Conservation (phyloP, 2,329 filamentous ascomycete genomes). For the Aspergillus brasiliensis region DNA sequence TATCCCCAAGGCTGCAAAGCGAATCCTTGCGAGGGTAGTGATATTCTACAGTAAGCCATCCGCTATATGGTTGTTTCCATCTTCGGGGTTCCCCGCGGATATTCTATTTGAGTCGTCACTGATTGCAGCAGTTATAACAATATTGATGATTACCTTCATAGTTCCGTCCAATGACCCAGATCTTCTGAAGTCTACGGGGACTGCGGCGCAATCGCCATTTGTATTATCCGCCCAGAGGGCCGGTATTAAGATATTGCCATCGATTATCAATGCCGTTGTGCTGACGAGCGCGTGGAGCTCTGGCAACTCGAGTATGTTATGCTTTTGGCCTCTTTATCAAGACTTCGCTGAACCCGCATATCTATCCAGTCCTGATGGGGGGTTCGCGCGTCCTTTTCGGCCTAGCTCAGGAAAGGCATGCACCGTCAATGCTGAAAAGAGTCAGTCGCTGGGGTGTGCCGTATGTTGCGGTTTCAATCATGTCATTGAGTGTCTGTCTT, state of each 20-base stretch:
- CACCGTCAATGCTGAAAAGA: too few relatives aligned
- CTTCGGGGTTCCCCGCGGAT: too few relatives aligned
- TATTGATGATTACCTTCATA: conserved; percentile 56
- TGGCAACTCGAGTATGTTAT: conserved; percentile 44
- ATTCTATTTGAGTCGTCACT: too few relatives aligned
- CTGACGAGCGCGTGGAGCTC: conserved; percentile 44
- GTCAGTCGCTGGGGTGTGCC: too few relatives aligned
- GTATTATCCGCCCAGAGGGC: conserved; percentile 53
- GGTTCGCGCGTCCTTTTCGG: too few relatives aligned
- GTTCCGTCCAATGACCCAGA: conserved; percentile 50
- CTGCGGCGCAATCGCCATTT: conserved; percentile 52
- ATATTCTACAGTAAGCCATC: conserved; percentile 61
- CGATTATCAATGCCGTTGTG: conserved; percentile 45
- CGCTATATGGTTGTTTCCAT: too few relatives aligned
- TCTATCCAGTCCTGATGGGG: too few relatives aligned
- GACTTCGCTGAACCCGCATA: too few relatives aligned
- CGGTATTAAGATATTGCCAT: conserved; percentile 43
- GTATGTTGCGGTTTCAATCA: too few relatives aligned
- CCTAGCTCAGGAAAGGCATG: too few relatives aligned
- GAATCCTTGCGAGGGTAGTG: conserved; percentile 57
- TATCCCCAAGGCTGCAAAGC: conserved; percentile 56
- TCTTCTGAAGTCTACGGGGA: conserved; percentile 46
- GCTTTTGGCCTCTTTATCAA: too few relatives aligned
- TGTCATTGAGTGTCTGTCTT: too few relatives aligned
- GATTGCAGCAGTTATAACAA: conserved; percentile 44